Base-by-base conservation (phyloP, 2,329 filamentous ascomycete species). In the Akanthomyces lecanii region DNA sequence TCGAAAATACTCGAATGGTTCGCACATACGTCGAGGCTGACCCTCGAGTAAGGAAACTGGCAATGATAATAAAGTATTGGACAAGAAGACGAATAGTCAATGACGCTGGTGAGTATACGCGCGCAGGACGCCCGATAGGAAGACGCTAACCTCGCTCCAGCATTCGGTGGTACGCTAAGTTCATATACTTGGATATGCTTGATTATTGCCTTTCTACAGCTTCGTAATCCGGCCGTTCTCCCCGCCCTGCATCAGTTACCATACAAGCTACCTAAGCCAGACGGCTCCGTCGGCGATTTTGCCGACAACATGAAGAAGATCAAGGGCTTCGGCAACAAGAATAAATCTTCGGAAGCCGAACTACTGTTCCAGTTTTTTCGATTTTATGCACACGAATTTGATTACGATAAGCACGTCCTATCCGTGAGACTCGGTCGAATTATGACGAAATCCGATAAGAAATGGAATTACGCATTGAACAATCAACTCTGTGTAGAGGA, bases 181-280 rank as follows among this genome's bases (percentile, higher is more conserved):
- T 99, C 95, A 21, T 99, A 99, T 73, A 97, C 95, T 25, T 99
- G 95, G 95, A 98, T 98, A 73, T 99, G 95, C 76, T 86, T 99
- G 82, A 96, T 98, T 68, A 89, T 99, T 73, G 96, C 92, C 69
- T 99, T 98, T 72, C 83, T 99, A 30, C 95, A 99, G 76, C 89
- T 92, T 58, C 87, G 92, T 69, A 83, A 89, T 64, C 90, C 92
- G 18, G 90, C 94, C 0, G 85, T 99, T 61, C 77, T 99, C 25
- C 95, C 95, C 4, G 87, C 90, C 18, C 81, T 99, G 40, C 95
- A 98, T 73, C 88, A 92, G 71, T 78, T 84, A 55, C 77, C 77
- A 4, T 74, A 77, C 59, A 78, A 77, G 60, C 64, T 73, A 25
- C 77, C 84, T 11, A 81, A 83, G 23, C 77, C 85, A 44, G 86